phyloP scores from a whole-genome alignment of 2,329 filamentous ascomycete genomes.

The Colletotrichum higginsianum region DNA sequence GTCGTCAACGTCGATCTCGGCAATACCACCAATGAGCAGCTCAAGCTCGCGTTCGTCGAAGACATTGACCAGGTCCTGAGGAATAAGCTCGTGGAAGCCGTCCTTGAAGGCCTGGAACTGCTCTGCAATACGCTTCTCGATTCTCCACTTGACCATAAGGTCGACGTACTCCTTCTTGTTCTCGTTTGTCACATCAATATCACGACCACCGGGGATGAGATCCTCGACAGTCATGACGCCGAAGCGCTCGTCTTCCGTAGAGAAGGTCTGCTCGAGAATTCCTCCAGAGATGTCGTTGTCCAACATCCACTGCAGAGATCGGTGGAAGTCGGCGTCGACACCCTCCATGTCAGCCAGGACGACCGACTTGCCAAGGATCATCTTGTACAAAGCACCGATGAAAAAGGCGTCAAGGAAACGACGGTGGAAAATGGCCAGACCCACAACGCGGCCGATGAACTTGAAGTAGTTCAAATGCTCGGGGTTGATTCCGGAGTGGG shows the following conservation, averaged over 20 bases:
- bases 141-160: slow-evolving; percentile 98
- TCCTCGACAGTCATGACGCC: slow-evolving; percentile 95
- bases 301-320: slow-evolving; percentile 96
- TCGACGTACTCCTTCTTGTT: slow-evolving; percentile 99
- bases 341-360: slow-evolving; percentile 97
- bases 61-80: slow-evolving; percentile 95
- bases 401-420: slow-evolving; percentile 99
- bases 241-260: slow-evolving; percentile 97
- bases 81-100: slow-evolving; percentile 97
- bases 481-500: slow-evolving; percentile 98
- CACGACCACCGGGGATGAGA: slow-evolving; percentile 87
- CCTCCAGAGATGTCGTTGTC: slow-evolving; percentile 96
- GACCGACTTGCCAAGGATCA: slow-evolving; percentile 96
- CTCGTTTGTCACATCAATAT: slow-evolving; percentile 97
- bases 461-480: slow-evolving; percentile 99
- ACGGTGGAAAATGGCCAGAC: slow-evolving; percentile 96
- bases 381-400: slow-evolving; percentile 99
- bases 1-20: slow-evolving; percentile 99
- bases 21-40: slow-evolving; percentile 96
- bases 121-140: slow-evolving; percentile 97
- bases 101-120: slow-evolving; percentile 99
- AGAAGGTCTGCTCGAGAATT: slow-evolving; percentile 95
- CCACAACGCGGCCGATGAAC: slow-evolving; percentile 98
- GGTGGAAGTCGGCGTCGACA: slow-evolving; percentile 97
- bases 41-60: slow-evolving; percentile 99